Base-by-base conservation (phyloP, 352 stramenopile species). In the Phytophthora melonis region DNA sequence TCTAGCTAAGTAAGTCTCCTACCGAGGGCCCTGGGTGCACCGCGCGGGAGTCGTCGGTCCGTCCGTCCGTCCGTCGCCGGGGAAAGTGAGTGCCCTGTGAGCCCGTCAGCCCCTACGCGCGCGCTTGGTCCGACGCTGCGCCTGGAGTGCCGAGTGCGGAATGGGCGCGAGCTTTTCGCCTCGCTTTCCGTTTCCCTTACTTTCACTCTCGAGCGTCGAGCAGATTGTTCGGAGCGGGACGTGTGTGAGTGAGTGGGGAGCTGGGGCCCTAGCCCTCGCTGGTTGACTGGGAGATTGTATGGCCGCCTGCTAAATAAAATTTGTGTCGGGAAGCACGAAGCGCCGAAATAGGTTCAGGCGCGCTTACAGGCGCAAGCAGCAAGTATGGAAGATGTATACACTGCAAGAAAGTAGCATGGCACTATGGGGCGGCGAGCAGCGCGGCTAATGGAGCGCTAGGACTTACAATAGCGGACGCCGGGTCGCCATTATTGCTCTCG, bases 131-230 rank as follows among this genome's bases (percentile, higher is more conserved):
- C 70, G 64, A 61, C 70, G 34, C 45, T 18, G 41, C 23, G 23
- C 23, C 14, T 63, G 30, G 58, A 16, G 34, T 11, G 67, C 55
- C 55, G 52, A 25, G 39, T 73, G 66, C 59, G 67, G 62, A 75
- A 72, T 70, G 63, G 54, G 41, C 58, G 52, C 49, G 71, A 69
- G 63, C 58, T 70, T 73, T 75, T 72, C 68, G 69, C 60, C 23
- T 49, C 49, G 47, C 54, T 39, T 68, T 62, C 62, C 36, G 54
- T 81, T 81, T 78, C 74, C 62, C 23, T 69, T 79, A 64, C 72
- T 41, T 34, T 79, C 72, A 74, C 36, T 76, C 72, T 68, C 63
- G 66, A 73, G 59, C 70, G 58, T 68, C 66, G 66, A 69, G 72
- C 71, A 78, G 71, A 78, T 74, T 74, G 50, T 56, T 74, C 67